A percentile compares a stretch with the other conserved stretches of the same genome.
phyloP scores from a whole-genome alignment of 2,329 filamentous ascomycete species.

The Hypoxylon sp. region DNA sequence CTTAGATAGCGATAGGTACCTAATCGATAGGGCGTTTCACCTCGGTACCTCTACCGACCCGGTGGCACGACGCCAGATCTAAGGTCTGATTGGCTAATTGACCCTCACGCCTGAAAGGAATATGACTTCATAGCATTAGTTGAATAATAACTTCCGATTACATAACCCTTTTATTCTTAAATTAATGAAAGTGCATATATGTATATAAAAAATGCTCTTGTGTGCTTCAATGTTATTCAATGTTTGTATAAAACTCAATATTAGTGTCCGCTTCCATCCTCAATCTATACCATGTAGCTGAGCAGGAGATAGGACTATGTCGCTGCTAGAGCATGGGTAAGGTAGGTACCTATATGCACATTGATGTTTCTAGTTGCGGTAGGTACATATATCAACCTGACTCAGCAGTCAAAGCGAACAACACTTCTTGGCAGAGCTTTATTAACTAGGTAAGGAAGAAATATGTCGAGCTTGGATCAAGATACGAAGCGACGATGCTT shows the following conservation, averaged over 20 bases:
- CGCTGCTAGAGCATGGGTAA: neutral
- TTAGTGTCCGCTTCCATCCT: neutral
- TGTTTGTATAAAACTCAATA: too few species aligned
- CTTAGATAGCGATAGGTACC: conserved; percentile 35
- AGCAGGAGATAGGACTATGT: neutral
- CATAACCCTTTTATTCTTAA: neutral
- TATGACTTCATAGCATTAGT: conserved; percentile 39
- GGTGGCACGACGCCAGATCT: conserved; percentile 25
- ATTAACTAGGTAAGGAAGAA: too few species aligned
- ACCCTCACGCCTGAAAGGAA: conserved; percentile 10
- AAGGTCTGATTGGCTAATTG: conserved; percentile 22
- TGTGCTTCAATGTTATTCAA: too few species aligned
- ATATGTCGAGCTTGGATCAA: neutral
- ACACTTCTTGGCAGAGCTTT: neutral
- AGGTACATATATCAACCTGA: neutral
- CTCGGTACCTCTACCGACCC: conserved; percentile 21
- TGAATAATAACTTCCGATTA: conserved; percentile 3
- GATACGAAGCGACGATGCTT: neutral
- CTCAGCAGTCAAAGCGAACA: neutral
- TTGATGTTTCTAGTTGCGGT: too few species aligned
- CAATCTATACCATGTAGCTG: neutral
- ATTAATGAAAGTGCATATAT: neutral
- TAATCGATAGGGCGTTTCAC: conserved; percentile 42
- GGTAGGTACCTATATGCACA: too few species aligned
- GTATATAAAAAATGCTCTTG: too few species aligned